These are phyloP conservation scores for Nadsonia commutata DNA, from an alignment of 1,139 yeast species.

Conservation along the genomic window DNA sequence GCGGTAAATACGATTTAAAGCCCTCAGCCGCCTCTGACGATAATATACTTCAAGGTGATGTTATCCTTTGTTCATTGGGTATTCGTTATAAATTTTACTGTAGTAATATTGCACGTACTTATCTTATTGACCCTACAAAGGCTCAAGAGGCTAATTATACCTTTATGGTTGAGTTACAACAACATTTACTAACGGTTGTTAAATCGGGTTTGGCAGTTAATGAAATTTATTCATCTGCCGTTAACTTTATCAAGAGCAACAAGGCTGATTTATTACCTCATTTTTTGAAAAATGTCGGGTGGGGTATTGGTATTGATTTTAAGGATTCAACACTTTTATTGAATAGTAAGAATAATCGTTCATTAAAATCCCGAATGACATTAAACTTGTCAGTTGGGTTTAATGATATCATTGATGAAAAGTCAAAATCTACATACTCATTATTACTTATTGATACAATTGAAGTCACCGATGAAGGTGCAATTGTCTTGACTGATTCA, in stretches of 20 bases:
- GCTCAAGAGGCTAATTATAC: slow-evolving; percentile 71
- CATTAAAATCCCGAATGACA: slow-evolving; percentile 56
- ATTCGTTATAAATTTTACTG: slow-evolving; percentile 82
- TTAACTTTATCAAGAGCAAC: slow-evolving; percentile 38
- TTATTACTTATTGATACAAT: slow-evolving; percentile 74
- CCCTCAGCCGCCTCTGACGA: slow-evolving; percentile 73
- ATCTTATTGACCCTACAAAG: slow-evolving; percentile 75
- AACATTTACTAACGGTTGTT: neutral
- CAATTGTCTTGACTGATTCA: slow-evolving; percentile 57
- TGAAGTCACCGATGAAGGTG: slow-evolving; percentile 42
- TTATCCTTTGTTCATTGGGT: slow-evolving; percentile 73
- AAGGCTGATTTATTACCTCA: slow-evolving; percentile 48
- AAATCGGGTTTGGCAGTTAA: slow-evolving; percentile 57
- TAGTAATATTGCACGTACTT: slow-evolving; percentile 77
- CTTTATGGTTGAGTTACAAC: slow-evolving; percentile 43
- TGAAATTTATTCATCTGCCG: slow-evolving; percentile 50
- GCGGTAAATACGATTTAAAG: slow-evolving; percentile 69
- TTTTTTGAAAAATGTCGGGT: slow-evolving; percentile 75
- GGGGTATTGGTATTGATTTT: slow-evolving; percentile 82
- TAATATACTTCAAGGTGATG: slow-evolving; percentile 56
- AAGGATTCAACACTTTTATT: slow-evolving; percentile 67
- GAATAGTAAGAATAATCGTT: slow-evolving; percentile 59
- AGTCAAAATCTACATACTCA: slow-evolving; percentile 32
- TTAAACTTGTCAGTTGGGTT: slow-evolving; percentile 71
- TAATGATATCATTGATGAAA: slow-evolving; percentile 33